Percentiles rank a stretch among this genome's conserved stretches.
Conservation (phyloP, 495 filamentous ascomycete genomes). For the Penicillium roqueforti region DNA sequence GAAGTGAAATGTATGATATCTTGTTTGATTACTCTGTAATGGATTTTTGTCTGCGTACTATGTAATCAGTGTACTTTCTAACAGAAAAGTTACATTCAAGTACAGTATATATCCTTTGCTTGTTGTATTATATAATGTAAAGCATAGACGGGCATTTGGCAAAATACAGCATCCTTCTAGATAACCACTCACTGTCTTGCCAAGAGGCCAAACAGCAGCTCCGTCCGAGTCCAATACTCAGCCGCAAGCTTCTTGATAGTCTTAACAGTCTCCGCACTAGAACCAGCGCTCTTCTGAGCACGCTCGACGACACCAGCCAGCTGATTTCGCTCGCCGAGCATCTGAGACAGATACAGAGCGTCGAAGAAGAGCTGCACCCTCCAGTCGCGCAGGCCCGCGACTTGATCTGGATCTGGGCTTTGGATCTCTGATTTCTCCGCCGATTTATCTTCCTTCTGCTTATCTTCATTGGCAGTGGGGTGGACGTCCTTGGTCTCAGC, state of each 20-base stretch:
- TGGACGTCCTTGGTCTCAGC: slow-evolving; percentile 7
- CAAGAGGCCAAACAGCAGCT: slow-evolving; percentile 65
- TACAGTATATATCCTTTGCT: neutral
- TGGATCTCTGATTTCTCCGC: neutral
- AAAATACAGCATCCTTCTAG: neutral
- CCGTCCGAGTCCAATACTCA: slow-evolving; percentile 79
- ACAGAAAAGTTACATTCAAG: neutral
- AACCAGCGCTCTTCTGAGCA: slow-evolving; percentile 43
- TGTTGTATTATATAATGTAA: neutral
- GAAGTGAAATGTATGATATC: neutral
- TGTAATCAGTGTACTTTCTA: neutral
- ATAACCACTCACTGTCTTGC: slow-evolving; percentile 13
- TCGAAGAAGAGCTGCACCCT: slow-evolving; percentile 79
- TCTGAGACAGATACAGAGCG: slow-evolving; percentile 57
- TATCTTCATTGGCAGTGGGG: neutral
- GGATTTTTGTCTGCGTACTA: neutral
- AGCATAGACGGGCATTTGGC: neutral
- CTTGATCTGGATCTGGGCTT: neutral
- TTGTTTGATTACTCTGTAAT: neutral
- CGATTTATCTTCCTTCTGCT: neutral
- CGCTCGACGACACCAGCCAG: slow-evolving; percentile 44
- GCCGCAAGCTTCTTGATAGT: slow-evolving; percentile 52
- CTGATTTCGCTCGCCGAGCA: slow-evolving; percentile 35
- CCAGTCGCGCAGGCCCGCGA: slow-evolving; percentile 43
- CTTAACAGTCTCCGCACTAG: slow-evolving; percentile 42